phyloP scores from a whole-genome alignment of 352 stramenopile species.

The Globisporangium viniferum region DNA sequence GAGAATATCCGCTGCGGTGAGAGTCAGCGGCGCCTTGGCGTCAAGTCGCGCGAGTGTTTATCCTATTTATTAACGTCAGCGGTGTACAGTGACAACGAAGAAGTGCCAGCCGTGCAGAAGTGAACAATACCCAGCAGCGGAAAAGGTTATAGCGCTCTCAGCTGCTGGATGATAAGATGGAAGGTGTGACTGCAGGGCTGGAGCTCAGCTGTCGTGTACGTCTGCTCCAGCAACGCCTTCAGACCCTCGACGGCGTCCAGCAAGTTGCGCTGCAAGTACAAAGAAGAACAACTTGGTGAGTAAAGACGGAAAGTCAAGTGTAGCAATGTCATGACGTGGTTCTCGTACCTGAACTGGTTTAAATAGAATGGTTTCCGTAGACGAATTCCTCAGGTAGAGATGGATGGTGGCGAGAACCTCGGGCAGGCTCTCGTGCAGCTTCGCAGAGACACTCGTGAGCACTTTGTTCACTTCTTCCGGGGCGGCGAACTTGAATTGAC shows the following conservation, averaged over 20 bases:
- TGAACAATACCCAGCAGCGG: background rate
- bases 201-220: constrained; percentile 48
- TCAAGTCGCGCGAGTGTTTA: constrained; percentile 31
- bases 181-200: constrained; percentile 39
- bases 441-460: constrained; percentile 35
- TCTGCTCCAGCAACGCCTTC: constrained; percentile 55
- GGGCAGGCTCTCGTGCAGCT: constrained; percentile 40
- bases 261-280: constrained; percentile 54
- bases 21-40: constrained; percentile 41
- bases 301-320: background rate
- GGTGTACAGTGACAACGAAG: constrained; percentile 30
- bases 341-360: constrained; percentile 69
- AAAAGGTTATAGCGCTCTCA: constrained; percentile 34
- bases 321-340: background rate
- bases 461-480: constrained; percentile 43
- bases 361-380: constrained; percentile 80
- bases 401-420: constrained; percentile 57
- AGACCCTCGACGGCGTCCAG: constrained; percentile 63
- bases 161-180: constrained; percentile 38
- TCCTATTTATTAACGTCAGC: constrained; percentile 30
- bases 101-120: background rate
- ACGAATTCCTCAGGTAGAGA: constrained; percentile 74
- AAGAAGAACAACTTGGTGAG: background rate
- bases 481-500: constrained; percentile 40
- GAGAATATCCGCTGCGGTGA: constrained; percentile 50